Base-by-base conservation (phyloP, 257 asterid species). In the Phtheirospermum japonicum region DNA sequence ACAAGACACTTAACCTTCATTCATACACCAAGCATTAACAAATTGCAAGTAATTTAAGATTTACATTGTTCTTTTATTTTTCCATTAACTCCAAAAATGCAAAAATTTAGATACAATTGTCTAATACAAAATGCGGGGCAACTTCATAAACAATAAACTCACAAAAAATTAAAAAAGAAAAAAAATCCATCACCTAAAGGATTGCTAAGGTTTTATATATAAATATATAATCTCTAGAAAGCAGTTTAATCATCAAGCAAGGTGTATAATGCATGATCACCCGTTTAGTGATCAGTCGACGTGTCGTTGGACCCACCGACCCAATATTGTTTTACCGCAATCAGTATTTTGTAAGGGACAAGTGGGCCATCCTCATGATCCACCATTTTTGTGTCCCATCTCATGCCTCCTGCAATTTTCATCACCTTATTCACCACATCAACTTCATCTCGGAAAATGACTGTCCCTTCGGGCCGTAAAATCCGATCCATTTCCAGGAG, bases 321-420 rank as follows among this genome's bases (percentile, higher is more conserved):
- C 85, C 90, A 71, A 55, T 90, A 90, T 50, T 73, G 90, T 30
- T 90, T 87, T 0, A 80, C 83, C 0, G 89, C 96, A 6, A 90
- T 50, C 9, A 90, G 83, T 65, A 87, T 79, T 65, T 90, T 90
- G 79, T 87, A 86, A 7, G 97, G 94, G 39, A 90, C 97, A 9
- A 90, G 72, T 11, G 97, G 97, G 7, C 97, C 96, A 40, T 87
- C 96, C 64, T 90, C 96, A 18, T 90, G 97, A 72, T 90, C 97
- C 67, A 77, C 28, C 87, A 90, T 70, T 69, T 80, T 90, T 1
- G 66, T 46, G 10, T 83, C 91, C 96, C 96, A 90, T 76, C 96
- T 78, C 96, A 90, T 81, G 9, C 96, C 95, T 46, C 78, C 64
- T 0, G 78, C 85, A 4, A 90, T 79, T 63, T 83, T 76, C 76